A percentile compares a stretch with the other conserved stretches of the same genome.
Evolutionary conservation across 345 rosid species (phyloP).

Genomic region (Bretschneidera sinensis): DNA sequence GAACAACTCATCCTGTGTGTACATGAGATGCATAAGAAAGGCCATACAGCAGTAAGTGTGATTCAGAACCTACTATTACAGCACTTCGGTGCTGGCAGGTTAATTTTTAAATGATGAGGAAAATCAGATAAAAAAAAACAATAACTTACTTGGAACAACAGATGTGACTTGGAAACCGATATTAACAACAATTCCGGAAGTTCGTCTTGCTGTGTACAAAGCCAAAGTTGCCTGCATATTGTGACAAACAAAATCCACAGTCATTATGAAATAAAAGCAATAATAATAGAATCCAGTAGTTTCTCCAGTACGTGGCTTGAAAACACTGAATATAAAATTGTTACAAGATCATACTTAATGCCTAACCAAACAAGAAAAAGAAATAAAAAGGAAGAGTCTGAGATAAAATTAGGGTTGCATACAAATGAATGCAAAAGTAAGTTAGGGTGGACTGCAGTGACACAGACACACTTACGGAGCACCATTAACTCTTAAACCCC

Average conservation of each 20-base stretch:
- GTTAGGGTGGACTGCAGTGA: too few species aligned
- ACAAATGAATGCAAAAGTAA: not conserved
- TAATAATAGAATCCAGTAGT: not conserved
- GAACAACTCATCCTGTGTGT: not conserved
- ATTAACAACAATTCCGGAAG: slow-evolving; percentile 86
- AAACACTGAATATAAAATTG: too few species aligned
- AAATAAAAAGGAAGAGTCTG: not conserved
- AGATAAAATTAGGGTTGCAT: not conserved
- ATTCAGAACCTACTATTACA: too few species aligned
- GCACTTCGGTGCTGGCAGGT: too few species aligned
- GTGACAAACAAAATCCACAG: slow-evolving; percentile 4
- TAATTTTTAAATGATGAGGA: too few species aligned
- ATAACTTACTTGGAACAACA: slow-evolving; percentile 74
- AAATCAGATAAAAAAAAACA: not conserved
- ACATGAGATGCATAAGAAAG: not conserved
- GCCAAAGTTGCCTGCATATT: slow-evolving; percentile 76
- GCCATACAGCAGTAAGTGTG: not conserved
- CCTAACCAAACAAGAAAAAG: not conserved
- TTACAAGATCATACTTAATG: not conserved
- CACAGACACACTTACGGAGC: not conserved
- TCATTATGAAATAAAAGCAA: not conserved
- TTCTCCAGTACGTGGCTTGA: not conserved
- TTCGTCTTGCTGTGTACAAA: slow-evolving; percentile 60
- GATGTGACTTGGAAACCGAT: slow-evolving; percentile 89
- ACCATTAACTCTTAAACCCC: not conserved